Evolutionary conservation across 164 flowering plant genomes (phyloP).

Genomic region (Vitis rotundifolia): DNA sequence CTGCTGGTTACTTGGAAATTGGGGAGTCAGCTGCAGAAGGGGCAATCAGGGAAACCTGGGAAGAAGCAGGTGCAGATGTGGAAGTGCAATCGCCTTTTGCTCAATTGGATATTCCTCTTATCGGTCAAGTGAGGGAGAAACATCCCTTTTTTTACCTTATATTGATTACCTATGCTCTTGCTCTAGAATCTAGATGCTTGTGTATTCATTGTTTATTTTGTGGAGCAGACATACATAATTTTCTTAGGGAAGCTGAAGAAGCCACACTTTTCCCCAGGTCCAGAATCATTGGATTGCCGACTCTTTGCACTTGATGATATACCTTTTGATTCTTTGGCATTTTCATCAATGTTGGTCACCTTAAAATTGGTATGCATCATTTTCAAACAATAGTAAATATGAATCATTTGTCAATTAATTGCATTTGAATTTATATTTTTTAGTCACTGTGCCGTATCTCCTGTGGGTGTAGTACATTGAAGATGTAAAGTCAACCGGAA

Average conservation of each 20-base stretch:
- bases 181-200: constrained; percentile 5
- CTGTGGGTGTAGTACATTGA: constrained; percentile 64
- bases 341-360: constrained; percentile 87
- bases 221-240: constrained; percentile 82
- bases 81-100: constrained; percentile 86
- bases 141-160: constrained; percentile 1
- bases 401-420: too few relatives aligned
- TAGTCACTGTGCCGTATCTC: background rate
- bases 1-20: constrained; percentile 96
- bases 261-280: constrained; percentile 86
- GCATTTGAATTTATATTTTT: background rate
- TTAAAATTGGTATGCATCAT: constrained; percentile 64
- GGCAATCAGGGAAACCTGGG: constrained; percentile 91
- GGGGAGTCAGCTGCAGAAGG: constrained; percentile 98
- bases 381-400: background rate
- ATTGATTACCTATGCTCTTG: constrained; percentile 7
- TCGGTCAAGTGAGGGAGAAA: constrained; percentile 72
- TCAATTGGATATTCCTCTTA: constrained; percentile 89
- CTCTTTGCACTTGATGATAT: constrained; percentile 80
- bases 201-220: constrained; percentile 12
- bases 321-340: constrained; percentile 89
- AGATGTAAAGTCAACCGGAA: constrained; percentile 63
- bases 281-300: constrained; percentile 83
- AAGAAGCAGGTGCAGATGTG: constrained; percentile 94
- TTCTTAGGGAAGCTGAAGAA: constrained; percentile 81